Evolutionary conservation across 2,329 filamentous ascomycete genomes (phyloP).

Genomic region (Alternaria infectoria): DNA sequence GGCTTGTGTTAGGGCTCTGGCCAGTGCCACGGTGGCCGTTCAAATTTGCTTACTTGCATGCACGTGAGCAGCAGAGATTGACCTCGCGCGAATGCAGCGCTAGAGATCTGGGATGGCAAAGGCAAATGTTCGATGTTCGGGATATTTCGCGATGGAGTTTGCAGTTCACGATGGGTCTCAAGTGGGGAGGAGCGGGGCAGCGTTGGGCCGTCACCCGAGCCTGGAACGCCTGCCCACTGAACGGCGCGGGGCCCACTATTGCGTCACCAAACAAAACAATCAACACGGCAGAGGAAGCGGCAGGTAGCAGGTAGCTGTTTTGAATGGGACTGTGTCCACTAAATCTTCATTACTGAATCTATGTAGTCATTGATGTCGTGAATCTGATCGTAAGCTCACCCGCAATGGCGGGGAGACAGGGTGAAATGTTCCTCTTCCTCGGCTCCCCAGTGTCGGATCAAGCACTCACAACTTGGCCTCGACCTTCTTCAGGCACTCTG

Average conservation of each 20-base stretch:
- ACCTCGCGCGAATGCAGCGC: background rate
- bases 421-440: slow-evolving; percentile 15
- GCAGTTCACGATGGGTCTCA: background rate
- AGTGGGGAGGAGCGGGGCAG: slow-evolving; percentile 10
- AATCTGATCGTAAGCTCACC: slow-evolving; percentile 28
- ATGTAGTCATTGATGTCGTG: slow-evolving; percentile 19
- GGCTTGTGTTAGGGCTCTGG: background rate
- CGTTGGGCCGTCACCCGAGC: slow-evolving; percentile 7
- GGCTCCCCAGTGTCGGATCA: background rate
- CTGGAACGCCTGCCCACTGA: slow-evolving; percentile 4
- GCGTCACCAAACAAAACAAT: slow-evolving; percentile 10
- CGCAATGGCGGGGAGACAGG: slow-evolving; percentile 16
- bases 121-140: slow-evolving; percentile 1
- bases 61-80: background rate
- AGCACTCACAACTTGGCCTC: slow-evolving; percentile 48
- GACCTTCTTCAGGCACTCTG: slow-evolving; percentile 56
- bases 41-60: background rate
- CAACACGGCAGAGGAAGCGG: background rate
- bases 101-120: slow-evolving; percentile 1
- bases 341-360: slow-evolving; percentile 12
- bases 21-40: background rate
- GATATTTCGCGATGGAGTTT: background rate
- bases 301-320: background rate
- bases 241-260: slow-evolving; percentile 7
- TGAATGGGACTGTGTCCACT: background rate